A percentile compares a stretch with the other conserved stretches of the same genome.
These are phyloP conservation scores for Crithidia acanthocephali DNA, from an alignment of 208 protist genomes.

Conservation along the genomic window DNA sequence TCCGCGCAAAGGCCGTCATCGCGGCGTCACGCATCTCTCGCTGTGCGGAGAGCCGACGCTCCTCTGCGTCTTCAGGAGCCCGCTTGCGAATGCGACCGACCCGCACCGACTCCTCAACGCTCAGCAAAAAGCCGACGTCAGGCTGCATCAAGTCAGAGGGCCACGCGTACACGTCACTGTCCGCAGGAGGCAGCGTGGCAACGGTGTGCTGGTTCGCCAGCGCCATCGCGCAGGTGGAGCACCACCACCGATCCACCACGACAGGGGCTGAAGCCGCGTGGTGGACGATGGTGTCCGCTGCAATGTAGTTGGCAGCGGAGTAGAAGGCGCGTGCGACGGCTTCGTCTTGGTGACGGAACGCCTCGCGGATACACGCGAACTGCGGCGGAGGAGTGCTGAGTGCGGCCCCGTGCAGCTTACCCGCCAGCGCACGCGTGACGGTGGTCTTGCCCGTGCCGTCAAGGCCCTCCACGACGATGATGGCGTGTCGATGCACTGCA, in stretches of 20 bases:
- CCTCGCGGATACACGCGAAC: constrained; percentile 43
- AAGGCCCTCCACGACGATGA: constrained; percentile 71
- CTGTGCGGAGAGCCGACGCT: constrained; percentile 50
- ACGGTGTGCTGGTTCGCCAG: constrained; percentile 46
- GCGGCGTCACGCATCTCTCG: constrained; percentile 57
- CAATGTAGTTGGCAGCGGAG: constrained; percentile 72
- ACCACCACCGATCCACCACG: constrained; percentile 82
- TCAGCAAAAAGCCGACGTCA: constrained; percentile 44
- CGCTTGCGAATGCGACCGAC: constrained; percentile 53
- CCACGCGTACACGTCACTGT: constrained; percentile 57
- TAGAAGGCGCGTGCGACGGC: constrained; percentile 68
- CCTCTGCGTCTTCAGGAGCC: constrained; percentile 65
- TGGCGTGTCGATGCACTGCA: constrained; percentile 12
- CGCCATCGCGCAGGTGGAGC: constrained; percentile 80
- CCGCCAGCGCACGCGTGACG: constrained; percentile 44
- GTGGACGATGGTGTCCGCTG: constrained; percentile 37
- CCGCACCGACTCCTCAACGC: constrained; percentile 65
- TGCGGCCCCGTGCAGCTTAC: constrained; percentile 38
- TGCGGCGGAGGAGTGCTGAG: constrained; percentile 55
- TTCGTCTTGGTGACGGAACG: constrained; percentile 50
- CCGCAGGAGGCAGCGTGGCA: constrained; percentile 36
- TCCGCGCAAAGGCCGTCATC: constrained; percentile 61
- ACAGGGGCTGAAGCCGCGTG: constrained; percentile 25
- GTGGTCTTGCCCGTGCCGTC: constrained; percentile 79
- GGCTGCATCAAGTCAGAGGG: constrained; percentile 46